These are phyloP conservation scores for Geotrichum aggregatum DNA, from an alignment of 1,139 yeast genomes.

Conservation along the genomic window DNA sequence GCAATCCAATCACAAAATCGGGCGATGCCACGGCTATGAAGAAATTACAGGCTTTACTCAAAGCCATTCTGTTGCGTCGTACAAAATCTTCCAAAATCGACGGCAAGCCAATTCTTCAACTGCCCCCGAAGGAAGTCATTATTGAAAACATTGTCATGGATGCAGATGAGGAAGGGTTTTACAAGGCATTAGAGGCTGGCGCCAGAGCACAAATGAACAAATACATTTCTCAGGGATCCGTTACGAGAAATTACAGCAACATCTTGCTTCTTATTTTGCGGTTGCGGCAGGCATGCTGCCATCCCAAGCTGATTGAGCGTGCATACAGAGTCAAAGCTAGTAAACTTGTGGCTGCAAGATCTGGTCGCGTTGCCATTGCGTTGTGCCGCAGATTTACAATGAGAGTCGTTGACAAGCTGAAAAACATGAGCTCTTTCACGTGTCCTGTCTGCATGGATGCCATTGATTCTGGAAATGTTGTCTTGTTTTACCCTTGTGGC, in stretches of 20 bases:
- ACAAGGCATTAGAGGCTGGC: constrained; percentile 54
- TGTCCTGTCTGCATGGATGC: constrained; percentile 72
- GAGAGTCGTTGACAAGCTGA: constrained; percentile 26
- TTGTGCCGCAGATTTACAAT: constrained; percentile 25
- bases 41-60: constrained; percentile 64
- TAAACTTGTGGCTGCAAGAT: constrained; percentile 19
- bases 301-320: constrained; percentile 66
- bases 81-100: constrained; percentile 71
- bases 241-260: constrained; percentile 46
- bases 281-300: constrained; percentile 88
- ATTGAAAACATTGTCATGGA: constrained; percentile 51
- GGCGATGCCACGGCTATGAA: constrained; percentile 42
- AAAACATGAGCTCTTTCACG: constrained; percentile 39
- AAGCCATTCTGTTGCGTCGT: constrained; percentile 74
- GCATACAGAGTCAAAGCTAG: constrained; percentile 41
- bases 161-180: constrained; percentile 53
- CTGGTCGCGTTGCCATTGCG: constrained; percentile 24
- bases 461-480: constrained; percentile 45
- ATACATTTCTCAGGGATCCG: constrained; percentile 42
- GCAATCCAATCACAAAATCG: constrained; percentile 48
- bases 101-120: constrained; percentile 63
- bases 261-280: constrained; percentile 72
- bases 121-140: constrained; percentile 62
- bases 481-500: constrained; percentile 34
- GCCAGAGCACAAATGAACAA: constrained; percentile 56